Evolutionary conservation across 2,329 filamentous ascomycete species (phyloP), one percentile per base, ranked within the genome.

Genomic region (Didymella segeticola): DNA sequence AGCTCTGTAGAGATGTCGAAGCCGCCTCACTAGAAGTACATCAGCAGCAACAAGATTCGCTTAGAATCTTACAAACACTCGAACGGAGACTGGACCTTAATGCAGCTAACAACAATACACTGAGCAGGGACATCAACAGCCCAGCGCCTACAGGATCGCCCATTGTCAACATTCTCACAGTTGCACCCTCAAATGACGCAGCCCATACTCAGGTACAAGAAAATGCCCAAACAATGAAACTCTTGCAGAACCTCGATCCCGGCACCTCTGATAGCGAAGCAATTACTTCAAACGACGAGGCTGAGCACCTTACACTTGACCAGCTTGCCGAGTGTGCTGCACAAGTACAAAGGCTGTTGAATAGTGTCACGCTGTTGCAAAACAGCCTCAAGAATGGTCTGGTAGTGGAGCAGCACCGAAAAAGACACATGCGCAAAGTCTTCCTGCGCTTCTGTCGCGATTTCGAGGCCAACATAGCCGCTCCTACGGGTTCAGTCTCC

Each of bases 11-110:
- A 26, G 30, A 36, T 12, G 17, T 36, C 2, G n/a, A 46, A 20
- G 11, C 8, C 7, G 8, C 12, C n/a, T 19, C 47, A 19, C 53
- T 69, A 3, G 56, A 61, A n/a, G 33, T 70, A 4, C 63, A 71
- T 47, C 58, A 64, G 27, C 62, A 57, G 10, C 64, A 69, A 33
- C 66, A 71, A 53, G 56, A 68, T 14, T 68, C 68, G 0, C 45
- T 67, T 2, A 61, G 54, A 37, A 59, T 51, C 29, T 41, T 69
- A 2, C 54, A 60, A 46, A 54, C 60, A 12, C 46, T 70, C 2
- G 68, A 69, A 26, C 57, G 30, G 10, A 67, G 59, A 37, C 49
- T 70, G 4, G 48, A 51, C 30, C 51, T n/a, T 34, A 10, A 8
- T 9, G n/a, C n/a, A n/a, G n/a, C n/a, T n/a, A n/a, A n/a, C n/a